phyloP scores from a whole-genome alignment of 2,329 filamentous ascomycete genomes.

The Tolypocladium paradoxum region DNA sequence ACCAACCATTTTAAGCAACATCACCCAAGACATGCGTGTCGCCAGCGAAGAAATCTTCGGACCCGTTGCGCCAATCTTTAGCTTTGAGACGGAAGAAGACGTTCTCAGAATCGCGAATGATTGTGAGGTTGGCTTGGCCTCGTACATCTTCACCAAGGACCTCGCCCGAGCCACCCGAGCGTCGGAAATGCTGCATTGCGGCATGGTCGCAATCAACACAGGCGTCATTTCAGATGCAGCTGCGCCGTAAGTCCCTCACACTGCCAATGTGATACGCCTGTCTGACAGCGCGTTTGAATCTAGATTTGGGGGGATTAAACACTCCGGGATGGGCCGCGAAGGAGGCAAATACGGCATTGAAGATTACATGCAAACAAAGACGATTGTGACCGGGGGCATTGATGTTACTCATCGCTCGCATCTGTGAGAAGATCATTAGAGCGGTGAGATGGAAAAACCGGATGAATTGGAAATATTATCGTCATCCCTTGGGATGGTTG shows the following conservation, averaged over 20 bases:
- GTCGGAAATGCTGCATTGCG: conserved; percentile 64
- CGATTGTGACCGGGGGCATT: no score
- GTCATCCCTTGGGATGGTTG: no score
- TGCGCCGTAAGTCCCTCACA: no score
- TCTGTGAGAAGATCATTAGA: no score
- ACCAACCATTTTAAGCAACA: conserved; percentile 78
- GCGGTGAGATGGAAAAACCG: no score
- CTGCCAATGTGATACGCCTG: no score
- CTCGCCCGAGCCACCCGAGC: conserved; percentile 49
- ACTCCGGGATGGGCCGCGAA: conserved; percentile 71
- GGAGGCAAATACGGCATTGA: conserved; percentile 67
- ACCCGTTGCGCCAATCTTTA: conserved; percentile 80
- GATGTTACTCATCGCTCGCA: no score
- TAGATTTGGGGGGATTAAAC: conserved; percentile 75
- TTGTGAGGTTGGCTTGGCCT: conserved; percentile 78
- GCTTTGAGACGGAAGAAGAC: conserved; percentile 80
- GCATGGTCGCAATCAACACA: conserved; percentile 81
- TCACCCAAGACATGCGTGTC: conserved; percentile 77
- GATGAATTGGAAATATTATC: no score
- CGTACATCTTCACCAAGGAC: conserved; percentile 78
- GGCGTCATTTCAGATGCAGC: conserved; percentile 51
- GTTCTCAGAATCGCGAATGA: conserved; percentile 75
- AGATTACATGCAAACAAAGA: conserved; percentile 68
- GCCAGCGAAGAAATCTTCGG: conserved; percentile 90
- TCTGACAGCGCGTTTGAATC: no score